Percentiles rank a stretch among this genome's conserved stretches.
These are phyloP conservation scores for Fusarium robinianum DNA, from an alignment of 2,329 filamentous ascomycete species.

Conservation along the genomic window DNA sequence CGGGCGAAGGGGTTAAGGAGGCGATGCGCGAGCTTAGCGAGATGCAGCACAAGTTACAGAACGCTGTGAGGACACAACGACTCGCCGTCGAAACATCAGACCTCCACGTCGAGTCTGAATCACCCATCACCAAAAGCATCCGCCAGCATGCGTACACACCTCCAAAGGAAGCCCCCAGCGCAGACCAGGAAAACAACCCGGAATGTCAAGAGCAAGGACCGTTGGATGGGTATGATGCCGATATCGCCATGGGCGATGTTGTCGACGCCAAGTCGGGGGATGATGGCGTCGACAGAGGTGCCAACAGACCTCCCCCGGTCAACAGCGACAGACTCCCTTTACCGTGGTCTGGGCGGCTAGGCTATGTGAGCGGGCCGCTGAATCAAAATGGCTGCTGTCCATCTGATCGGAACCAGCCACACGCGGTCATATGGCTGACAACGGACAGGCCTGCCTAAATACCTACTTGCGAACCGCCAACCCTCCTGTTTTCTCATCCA, in stretches of 20 bases:
- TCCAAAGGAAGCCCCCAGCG: neutral
- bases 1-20: conserved; percentile 40
- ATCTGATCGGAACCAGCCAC: too few species aligned
- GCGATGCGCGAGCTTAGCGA: conserved; percentile 52
- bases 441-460: conserved; percentile 76
- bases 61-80: conserved; percentile 51
- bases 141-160: conserved; percentile 14
- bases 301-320: conserved; percentile 69
- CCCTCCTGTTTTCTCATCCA: conserved; percentile 85
- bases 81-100: conserved; percentile 51
- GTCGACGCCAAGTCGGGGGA: conserved; percentile 25
- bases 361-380: conserved; percentile 67
- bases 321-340: conserved; percentile 83
- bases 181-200: conserved; percentile 9
- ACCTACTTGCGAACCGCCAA: conserved; percentile 84
- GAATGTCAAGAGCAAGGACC: conserved; percentile 25
- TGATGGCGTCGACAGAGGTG: conserved; percentile 43
- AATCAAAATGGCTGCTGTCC: conserved; percentile 17
- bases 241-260: conserved; percentile 30
- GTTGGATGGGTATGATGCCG: conserved; percentile 29
- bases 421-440: conserved; percentile 7
- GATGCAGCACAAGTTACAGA: conserved; percentile 54
- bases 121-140: neutral
- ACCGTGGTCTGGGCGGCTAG: conserved; percentile 87
- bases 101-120: conserved; percentile 19